phyloP scores from a whole-genome alignment of 352 stramenopile genomes.

The Globisporangium iwayamae region DNA sequence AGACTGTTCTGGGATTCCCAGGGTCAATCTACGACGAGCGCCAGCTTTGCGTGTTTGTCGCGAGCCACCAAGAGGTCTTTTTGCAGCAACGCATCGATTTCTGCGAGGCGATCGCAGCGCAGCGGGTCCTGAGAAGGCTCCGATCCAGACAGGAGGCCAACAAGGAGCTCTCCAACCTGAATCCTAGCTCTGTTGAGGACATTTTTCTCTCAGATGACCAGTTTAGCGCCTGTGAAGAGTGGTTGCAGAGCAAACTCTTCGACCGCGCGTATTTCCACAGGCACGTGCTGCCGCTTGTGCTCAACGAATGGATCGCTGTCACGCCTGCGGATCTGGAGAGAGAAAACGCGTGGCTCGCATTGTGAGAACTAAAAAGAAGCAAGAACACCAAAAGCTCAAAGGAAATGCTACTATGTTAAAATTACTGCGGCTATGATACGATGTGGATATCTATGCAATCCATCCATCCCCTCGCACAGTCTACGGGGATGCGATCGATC shows the following conservation, averaged over 20 bases:
- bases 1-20: constrained; percentile 12
- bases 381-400: background rate
- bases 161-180: background rate
- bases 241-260: constrained; percentile 15
- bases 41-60: constrained; percentile 24
- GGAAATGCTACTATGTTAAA: background rate
- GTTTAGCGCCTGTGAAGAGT: constrained; percentile 30
- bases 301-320: constrained; percentile 34
- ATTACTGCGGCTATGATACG: constrained; percentile 13
- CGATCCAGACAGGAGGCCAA: constrained; percentile 29
- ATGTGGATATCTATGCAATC: constrained; percentile 2
- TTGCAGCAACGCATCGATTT: constrained; percentile 29
- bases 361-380: constrained; percentile 7
- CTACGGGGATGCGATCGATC: constrained; percentile 2
- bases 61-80: constrained; percentile 24
- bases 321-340: constrained; percentile 20
- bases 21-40: background rate
- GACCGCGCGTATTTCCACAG: constrained; percentile 25
- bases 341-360: constrained; percentile 26
- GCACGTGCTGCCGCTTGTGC: constrained; percentile 32
- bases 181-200: background rate
- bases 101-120: constrained; percentile 29
- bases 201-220: constrained; percentile 39
- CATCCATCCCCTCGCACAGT: constrained; percentile 4
- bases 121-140: constrained; percentile 35